Conservation (phyloP, 2,329 filamentous ascomycete genomes). For the Paradendryphiella salina region DNA sequence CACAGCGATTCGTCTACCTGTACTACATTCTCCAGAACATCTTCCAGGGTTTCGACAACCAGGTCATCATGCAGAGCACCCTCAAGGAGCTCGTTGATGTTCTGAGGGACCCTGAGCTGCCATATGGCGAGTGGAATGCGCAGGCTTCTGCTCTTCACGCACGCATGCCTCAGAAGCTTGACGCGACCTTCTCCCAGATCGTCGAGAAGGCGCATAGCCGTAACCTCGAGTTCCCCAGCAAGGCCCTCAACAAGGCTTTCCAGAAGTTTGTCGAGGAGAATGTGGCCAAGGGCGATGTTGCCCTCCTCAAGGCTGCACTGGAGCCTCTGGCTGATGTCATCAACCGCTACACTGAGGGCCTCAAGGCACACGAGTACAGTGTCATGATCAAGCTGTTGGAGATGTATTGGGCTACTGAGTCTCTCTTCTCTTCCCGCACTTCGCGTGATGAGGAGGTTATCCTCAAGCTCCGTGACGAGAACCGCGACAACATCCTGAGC, state of each 20-base stretch:
- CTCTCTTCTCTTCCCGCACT: constrained; percentile 81
- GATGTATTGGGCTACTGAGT: constrained; percentile 81
- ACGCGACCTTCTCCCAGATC: constrained; percentile 77
- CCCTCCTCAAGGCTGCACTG: constrained; percentile 72
- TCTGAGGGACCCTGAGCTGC: constrained; percentile 83
- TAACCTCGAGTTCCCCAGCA: constrained; percentile 86
- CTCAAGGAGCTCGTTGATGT: constrained; percentile 89
- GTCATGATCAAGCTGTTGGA: constrained; percentile 80
- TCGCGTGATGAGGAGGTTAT: constrained; percentile 92
- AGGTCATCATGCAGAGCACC: constrained; percentile 87
- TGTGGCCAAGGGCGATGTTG: constrained; percentile 71
- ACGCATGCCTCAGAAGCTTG: constrained; percentile 93
- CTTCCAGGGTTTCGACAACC: constrained; percentile 92
- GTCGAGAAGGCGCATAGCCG: constrained; percentile 81
- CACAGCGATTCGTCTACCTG: constrained; percentile 80
- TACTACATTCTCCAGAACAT: constrained; percentile 83
- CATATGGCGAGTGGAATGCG: constrained; percentile 94
- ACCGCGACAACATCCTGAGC: constrained; percentile 86
- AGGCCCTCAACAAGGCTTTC: constrained; percentile 80
- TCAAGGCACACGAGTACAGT: constrained; percentile 86
- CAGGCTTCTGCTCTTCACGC: constrained; percentile 96
- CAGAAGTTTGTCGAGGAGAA: constrained; percentile 88
- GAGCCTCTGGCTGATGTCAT: constrained; percentile 77
- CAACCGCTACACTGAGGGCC: constrained; percentile 77
- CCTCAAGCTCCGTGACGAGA: constrained; percentile 88